phyloP scores from a whole-genome alignment of 2,329 filamentous ascomycete species.

The Neonectria neomacrospora region DNA sequence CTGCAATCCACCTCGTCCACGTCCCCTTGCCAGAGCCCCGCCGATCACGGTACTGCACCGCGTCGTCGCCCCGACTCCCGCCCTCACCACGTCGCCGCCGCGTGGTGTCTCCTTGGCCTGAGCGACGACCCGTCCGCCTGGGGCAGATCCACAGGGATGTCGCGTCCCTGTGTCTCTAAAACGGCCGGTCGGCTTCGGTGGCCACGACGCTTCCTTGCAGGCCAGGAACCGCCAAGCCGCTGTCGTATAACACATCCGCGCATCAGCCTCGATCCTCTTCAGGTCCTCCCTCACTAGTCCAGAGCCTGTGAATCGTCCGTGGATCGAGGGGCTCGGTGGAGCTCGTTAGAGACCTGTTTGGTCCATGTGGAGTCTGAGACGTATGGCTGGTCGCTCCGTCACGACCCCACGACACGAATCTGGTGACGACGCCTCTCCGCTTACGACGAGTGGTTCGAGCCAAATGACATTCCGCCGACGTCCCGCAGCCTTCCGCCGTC shows the following conservation, averaged over 20 bases:
- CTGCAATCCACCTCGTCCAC: too few relatives aligned
- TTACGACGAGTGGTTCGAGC: conserved; percentile 4
- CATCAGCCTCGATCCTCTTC: background rate
- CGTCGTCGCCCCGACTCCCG: too few relatives aligned
- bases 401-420: background rate
- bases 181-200: background rate
- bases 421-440: background rate
- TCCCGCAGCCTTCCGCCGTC: background rate
- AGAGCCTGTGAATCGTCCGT: background rate
- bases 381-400: background rate
- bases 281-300: background rate
- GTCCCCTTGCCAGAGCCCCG: too few relatives aligned
- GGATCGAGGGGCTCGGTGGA: background rate
- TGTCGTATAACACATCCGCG: background rate
- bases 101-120: background rate
- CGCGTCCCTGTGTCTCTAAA: background rate
- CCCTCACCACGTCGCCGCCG: background rate
- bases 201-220: background rate
- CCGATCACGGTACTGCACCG: too few relatives aligned
- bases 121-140: background rate
- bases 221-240: background rate
- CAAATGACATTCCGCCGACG: background rate
- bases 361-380: background rate
- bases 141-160: background rate
- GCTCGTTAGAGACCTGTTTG: background rate